phyloP scores from a whole-genome alignment of 768 basidiomycete genomes.

The Mycena vitilis region DNA sequence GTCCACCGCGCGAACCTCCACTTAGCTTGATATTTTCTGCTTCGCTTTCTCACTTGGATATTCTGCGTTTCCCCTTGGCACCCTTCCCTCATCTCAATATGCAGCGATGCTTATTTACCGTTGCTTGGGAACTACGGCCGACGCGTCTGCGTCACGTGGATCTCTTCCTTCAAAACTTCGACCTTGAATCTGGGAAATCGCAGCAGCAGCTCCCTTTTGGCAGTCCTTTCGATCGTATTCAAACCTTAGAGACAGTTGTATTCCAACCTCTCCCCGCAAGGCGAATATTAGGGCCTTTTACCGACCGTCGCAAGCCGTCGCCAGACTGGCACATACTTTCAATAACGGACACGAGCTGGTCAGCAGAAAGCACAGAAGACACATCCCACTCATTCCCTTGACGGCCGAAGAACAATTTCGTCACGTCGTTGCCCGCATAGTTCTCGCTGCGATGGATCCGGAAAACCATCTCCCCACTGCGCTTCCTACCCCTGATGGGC shows the following conservation, averaged over 20 bases:
- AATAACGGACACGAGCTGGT: conserved; percentile 25
- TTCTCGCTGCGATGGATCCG: conserved; percentile 63
- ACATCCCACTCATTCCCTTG: conserved; percentile 54
- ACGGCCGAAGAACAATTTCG: conserved; percentile 67
- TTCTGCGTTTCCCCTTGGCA: no score
- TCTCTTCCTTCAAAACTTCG: neutral
- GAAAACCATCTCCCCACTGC: conserved; percentile 43
- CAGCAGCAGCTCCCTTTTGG: no score
- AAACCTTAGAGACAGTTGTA: neutral
- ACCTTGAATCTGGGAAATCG: no score
- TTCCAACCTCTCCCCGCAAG: neutral
- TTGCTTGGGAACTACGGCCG: no score
- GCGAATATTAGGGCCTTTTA: neutral
- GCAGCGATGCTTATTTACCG: no score
- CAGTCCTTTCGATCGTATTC: no score
- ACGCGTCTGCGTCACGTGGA: no score
- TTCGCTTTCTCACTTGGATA: no score
- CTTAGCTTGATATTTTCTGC: no score
- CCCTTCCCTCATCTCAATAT: no score
- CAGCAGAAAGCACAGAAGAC: conserved; percentile 25
- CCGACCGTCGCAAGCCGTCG: conserved; percentile 1
- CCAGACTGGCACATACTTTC: conserved; percentile 26
- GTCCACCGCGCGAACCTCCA: no score
- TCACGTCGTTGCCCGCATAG: conserved; percentile 64
- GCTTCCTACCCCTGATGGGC: conserved; percentile 50